phyloP scores from a whole-genome alignment of 2,329 filamentous ascomycete species.

The Nothophoma quercina region DNA sequence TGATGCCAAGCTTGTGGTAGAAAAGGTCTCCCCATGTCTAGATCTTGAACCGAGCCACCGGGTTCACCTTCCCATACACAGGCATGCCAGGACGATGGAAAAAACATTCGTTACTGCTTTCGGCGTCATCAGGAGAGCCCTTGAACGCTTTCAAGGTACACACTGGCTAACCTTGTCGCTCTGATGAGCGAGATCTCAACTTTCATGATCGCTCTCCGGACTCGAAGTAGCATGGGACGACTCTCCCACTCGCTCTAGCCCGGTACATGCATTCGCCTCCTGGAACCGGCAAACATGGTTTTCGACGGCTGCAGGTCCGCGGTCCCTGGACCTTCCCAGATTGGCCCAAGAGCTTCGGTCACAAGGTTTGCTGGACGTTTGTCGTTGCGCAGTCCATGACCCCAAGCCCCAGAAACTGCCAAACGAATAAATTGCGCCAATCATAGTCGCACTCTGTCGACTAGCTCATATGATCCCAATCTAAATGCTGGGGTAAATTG shows the following conservation, averaged over 20 bases:
- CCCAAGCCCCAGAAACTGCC: background rate
- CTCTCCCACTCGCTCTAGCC: background rate
- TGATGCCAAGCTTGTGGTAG: no score
- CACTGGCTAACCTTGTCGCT: no score
- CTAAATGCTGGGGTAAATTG: conserved; percentile 17
- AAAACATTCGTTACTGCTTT: no score
- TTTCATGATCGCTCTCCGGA: conserved; percentile 9
- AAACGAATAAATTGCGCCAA: conserved; percentile 8
- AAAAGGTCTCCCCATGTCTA: no score
- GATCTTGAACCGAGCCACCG: no score
- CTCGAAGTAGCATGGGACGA: conserved; percentile 4
- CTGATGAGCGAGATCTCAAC: no score
- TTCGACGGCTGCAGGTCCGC: conserved; percentile 16
- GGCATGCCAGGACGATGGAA: no score
- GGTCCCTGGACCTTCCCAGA: background rate
- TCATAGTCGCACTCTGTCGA: background rate
- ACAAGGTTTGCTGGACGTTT: conserved; percentile 1
- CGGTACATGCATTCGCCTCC: background rate
- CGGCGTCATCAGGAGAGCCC: no score
- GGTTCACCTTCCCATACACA: no score
- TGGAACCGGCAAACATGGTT: conserved; percentile 2
- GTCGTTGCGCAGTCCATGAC: background rate
- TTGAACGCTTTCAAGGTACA: no score
- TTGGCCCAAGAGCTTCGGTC: background rate
- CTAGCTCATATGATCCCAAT: conserved; percentile 10